phyloP scores from a whole-genome alignment of 2,329 filamentous ascomycete genomes.

The Dothideomycetes sp. region DNA sequence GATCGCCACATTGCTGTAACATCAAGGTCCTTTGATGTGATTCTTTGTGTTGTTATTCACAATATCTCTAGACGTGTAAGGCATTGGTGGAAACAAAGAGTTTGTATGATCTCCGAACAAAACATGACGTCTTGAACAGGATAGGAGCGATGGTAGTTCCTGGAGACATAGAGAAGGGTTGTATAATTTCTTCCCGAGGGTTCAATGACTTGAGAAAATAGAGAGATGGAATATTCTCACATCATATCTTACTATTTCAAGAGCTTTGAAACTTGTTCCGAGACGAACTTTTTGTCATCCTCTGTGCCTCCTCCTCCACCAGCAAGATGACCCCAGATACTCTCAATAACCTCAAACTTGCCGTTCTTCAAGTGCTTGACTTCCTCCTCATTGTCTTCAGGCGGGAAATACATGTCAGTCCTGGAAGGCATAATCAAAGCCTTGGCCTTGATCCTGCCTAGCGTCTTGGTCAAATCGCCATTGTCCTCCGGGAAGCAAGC shows the following conservation, averaged over 20 bases:
- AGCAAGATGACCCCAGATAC: constrained; percentile 34
- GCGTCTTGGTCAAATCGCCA: constrained; percentile 26
- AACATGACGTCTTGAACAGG: too few relatives aligned
- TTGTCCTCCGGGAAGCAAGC: constrained; percentile 24
- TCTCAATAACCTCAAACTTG: constrained; percentile 26
- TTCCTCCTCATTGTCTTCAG: constrained; percentile 31
- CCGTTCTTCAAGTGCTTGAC: constrained; percentile 27
- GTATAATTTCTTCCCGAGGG: too few relatives aligned
- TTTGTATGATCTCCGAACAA: too few relatives aligned
- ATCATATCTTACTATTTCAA: constrained; percentile 13
- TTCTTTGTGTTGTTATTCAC: too few relatives aligned
- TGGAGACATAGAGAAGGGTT: too few relatives aligned
- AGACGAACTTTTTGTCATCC: constrained; percentile 27
- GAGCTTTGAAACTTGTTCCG: constrained; percentile 19
- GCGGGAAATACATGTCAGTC: constrained; percentile 35
- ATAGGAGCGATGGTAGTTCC: too few relatives aligned
- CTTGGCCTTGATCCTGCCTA: constrained; percentile 29
- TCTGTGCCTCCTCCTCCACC: constrained; percentile 29
- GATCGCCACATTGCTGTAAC: too few relatives aligned
- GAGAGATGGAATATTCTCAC: too few relatives aligned
- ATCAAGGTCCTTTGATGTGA: too few relatives aligned
- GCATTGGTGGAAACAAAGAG: too few relatives aligned
- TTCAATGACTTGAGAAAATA: too few relatives aligned
- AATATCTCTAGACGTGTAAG: too few relatives aligned
- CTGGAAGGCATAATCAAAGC: constrained; percentile 32